Evolutionary conservation across 805 yeast species (phyloP).

Genomic region (Sungouiella thailandica): DNA sequence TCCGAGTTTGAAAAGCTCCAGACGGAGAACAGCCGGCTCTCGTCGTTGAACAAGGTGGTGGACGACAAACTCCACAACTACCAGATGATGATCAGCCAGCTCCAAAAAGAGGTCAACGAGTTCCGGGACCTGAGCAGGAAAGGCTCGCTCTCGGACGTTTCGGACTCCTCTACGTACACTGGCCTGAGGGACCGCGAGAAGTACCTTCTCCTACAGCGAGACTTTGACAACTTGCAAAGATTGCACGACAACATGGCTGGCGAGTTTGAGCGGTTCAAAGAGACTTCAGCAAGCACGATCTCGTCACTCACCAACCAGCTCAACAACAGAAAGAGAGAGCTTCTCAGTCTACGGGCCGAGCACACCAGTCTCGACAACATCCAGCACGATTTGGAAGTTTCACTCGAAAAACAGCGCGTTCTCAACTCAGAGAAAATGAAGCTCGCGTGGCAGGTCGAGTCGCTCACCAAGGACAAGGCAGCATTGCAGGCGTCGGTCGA

Average conservation of each 20-base stretch:
- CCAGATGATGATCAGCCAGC: slow-evolving; percentile 24
- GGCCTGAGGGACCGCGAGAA: slow-evolving; percentile 8
- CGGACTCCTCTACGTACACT: slow-evolving; percentile 2
- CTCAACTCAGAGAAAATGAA: slow-evolving; percentile 42
- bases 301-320: slow-evolving; percentile 9
- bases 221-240: slow-evolving; percentile 10
- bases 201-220: slow-evolving; percentile 8
- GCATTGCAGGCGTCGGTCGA: slow-evolving; percentile 31
- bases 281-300: slow-evolving; percentile 6
- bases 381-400: slow-evolving; percentile 32
- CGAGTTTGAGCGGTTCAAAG: slow-evolving; percentile 6
- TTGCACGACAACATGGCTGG: slow-evolving; percentile 8
- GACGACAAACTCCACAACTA: slow-evolving; percentile 26
- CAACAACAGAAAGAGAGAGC: slow-evolving; percentile 10
- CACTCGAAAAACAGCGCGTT: slow-evolving; percentile 41
- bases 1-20: slow-evolving; percentile 4
- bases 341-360: slow-evolving; percentile 6
- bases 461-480: slow-evolving; percentile 33
- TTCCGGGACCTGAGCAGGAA: slow-evolving; percentile 16
- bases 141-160: slow-evolving; percentile 8
- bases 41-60: slow-evolving; percentile 14
- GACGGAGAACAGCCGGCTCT: slow-evolving; percentile 17
- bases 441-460: slow-evolving; percentile 36
- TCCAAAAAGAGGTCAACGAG: slow-evolving; percentile 29
- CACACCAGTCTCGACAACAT: slow-evolving; percentile 23